A percentile compares a stretch with the other conserved stretches of the same genome.
Evolutionary conservation across 345 rosid species (phyloP).

Genomic region (Lepidium aucheri): DNA sequence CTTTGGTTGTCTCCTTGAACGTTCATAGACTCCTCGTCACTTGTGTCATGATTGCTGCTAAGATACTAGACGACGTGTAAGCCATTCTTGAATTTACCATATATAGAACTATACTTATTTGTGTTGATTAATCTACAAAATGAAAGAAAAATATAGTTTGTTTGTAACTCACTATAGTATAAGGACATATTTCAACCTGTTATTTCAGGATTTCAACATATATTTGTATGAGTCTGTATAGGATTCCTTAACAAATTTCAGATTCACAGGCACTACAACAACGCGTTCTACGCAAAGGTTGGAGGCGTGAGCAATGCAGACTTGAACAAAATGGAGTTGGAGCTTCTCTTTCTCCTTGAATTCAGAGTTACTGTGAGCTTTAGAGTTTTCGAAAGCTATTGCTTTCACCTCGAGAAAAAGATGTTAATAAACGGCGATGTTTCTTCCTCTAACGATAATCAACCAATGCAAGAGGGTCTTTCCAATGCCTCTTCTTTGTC

Average conservation of each 20-base stretch:
- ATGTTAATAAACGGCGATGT: conserved; percentile 26
- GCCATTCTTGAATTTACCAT: conserved; percentile 25
- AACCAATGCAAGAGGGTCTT: neutral
- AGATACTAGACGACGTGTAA: conserved; percentile 86
- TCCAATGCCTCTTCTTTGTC: neutral
- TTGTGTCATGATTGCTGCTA: conserved; percentile 84
- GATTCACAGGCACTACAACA: conserved; percentile 59
- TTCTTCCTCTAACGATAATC: neutral
- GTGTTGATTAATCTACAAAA: too few species aligned
- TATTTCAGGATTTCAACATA: neutral
- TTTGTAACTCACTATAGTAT: too few species aligned
- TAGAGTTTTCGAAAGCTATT: conserved; percentile 64
- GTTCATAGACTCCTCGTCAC: conserved; percentile 82
- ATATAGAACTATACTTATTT: neutral
- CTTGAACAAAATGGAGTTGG: conserved; percentile 69
- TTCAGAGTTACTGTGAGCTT: conserved; percentile 51
- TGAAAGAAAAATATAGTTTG: too few species aligned
- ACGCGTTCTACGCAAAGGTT: conserved; percentile 65
- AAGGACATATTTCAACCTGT: too few species aligned
- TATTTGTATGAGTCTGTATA: neutral
- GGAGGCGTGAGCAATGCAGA: conserved; percentile 88
- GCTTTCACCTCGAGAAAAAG: conserved; percentile 66
- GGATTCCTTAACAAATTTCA: neutral
- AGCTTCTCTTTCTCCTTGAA: conserved; percentile 74
- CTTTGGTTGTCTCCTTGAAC: conserved; percentile 60